These are phyloP conservation scores for Lachancea thermotolerans DNA, from an alignment of 805 yeast species.

Conservation along the genomic window DNA sequence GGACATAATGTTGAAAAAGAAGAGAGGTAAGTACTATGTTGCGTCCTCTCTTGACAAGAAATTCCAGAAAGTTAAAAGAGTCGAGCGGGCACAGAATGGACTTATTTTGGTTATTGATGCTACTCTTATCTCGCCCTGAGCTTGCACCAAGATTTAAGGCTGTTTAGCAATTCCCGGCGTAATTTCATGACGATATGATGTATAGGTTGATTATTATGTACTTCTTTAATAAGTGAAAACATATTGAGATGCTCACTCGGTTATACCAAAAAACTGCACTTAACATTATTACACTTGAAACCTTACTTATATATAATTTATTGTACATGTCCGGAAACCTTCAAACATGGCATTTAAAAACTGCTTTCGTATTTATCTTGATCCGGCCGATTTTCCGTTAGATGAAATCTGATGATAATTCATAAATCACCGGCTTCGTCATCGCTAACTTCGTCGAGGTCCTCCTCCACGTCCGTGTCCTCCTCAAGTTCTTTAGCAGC, in stretches of 20 bases:
- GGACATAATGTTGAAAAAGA: constrained; percentile 33
- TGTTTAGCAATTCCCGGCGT: background rate
- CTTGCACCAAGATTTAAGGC: background rate
- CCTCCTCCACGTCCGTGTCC: constrained; percentile 12
- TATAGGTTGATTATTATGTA: no score
- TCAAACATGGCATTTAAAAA: background rate
- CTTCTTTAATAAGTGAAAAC: no score
- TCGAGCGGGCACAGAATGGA: constrained; percentile 40
- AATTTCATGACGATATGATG: background rate
- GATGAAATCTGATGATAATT: no score
- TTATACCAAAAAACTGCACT: no score
- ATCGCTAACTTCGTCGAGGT: constrained; percentile 14
- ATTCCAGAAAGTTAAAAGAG: constrained; percentile 30
- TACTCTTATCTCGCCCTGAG: constrained; percentile 25
- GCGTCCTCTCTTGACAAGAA: constrained; percentile 31
- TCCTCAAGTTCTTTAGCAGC: background rate
- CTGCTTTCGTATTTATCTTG: background rate
- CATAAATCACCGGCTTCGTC: constrained; percentile 9
- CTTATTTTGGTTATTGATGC: constrained; percentile 37
- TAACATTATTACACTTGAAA: no score
- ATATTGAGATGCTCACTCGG: no score
- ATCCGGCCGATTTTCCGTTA: no score
- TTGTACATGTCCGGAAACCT: no score
- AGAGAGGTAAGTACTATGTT: constrained; percentile 32
- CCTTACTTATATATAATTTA: no score